Evolutionary conservation across 2,329 filamentous ascomycete species (phyloP).

Genomic region (Aureobasidium vineae): DNA sequence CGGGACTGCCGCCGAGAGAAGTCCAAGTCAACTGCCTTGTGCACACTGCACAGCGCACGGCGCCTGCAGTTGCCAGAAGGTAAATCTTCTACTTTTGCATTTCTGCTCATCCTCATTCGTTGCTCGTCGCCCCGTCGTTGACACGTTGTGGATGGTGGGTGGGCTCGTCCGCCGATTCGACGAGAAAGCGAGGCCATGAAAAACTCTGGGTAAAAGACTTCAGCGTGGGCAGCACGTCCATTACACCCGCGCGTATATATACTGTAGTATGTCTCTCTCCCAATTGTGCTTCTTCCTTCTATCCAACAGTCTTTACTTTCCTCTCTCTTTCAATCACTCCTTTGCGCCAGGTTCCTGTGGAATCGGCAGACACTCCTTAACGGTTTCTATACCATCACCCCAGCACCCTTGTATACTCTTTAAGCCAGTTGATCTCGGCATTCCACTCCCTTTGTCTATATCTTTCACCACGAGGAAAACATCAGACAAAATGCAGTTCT

Average conservation of each 20-base stretch:
- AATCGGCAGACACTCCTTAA: constrained; percentile 25
- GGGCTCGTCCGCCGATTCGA: constrained; percentile 22
- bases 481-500: constrained; percentile 29
- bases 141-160: constrained; percentile 15
- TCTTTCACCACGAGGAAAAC: constrained; percentile 10
- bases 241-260: constrained; percentile 3
- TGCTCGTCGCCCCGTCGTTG: constrained; percentile 16
- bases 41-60: constrained; percentile 17
- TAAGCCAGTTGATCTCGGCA: constrained; percentile 24
- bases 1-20: constrained; percentile 19
- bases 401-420: constrained; percentile 21
- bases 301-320: constrained; percentile 24
- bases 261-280: constrained; percentile 7
- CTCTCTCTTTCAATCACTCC: constrained; percentile 17
- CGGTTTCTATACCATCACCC: constrained; percentile 12
- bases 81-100: constrained; percentile 12
- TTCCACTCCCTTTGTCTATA: constrained; percentile 16
- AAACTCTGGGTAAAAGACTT: constrained; percentile 14
- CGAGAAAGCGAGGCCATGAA: neutral
- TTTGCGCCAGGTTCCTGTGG: constrained; percentile 25
- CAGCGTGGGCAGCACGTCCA: neutral
- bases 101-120: constrained; percentile 19
- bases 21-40: constrained; percentile 17
- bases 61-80: constrained; percentile 18
- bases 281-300: neutral